Evolutionary conservation across 352 stramenopile species (phyloP), one percentile per base, ranked within the genome.

Genomic region (Phytopythium kandeliae): DNA sequence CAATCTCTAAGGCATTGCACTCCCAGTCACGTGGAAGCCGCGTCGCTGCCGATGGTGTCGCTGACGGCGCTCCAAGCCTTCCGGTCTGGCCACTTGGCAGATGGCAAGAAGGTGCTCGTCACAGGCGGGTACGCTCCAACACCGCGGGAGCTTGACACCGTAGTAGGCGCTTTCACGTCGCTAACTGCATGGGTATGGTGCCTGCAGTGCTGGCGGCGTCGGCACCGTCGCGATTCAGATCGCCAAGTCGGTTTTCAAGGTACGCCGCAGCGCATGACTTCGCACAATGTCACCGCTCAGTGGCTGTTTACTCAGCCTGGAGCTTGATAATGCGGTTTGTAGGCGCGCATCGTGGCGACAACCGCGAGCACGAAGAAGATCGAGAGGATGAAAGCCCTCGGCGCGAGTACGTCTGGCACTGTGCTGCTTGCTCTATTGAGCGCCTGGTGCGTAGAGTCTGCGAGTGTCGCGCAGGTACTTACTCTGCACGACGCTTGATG

Each of bases 161-260:
- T n/a, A n/a, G n/a, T n/a, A n/a, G n/a, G n/a, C n/a, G 16, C 3
- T 31, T 49, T 6, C 31, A 17, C 22, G 3, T 2, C 16, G 13
- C 25, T 26, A 21, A 49, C 15, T 12, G 13, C 4, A 10, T 2
- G 1, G 15, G 12, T 30, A 22, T 57, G 31, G 46, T 12, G 1
- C 34, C 50, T 37, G 28, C 50, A 84, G 80, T 2, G 78, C 76
- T 58, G 81, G 81, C 12, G 81, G 81, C 22, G 81, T 84, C 12
- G 81, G 81, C 1, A 78, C 78, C 0, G 67, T 89, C 3, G 81
- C 78, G 17, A 74, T 92, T 55, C 81, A 92, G 55, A 65, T 92
- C 28, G 81, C 81, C 15, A 89, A 89, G 56, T 46, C 58, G 31
- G 72, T 89, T 16, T 90, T 88, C 62, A 92, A 90, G 65, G 76